Percentiles rank a stretch among this genome's conserved stretches.
These are phyloP conservation scores for Mortierella sp. DNA, from an alignment of 371 early-diverging fungal genomes.

Conservation along the genomic window DNA sequence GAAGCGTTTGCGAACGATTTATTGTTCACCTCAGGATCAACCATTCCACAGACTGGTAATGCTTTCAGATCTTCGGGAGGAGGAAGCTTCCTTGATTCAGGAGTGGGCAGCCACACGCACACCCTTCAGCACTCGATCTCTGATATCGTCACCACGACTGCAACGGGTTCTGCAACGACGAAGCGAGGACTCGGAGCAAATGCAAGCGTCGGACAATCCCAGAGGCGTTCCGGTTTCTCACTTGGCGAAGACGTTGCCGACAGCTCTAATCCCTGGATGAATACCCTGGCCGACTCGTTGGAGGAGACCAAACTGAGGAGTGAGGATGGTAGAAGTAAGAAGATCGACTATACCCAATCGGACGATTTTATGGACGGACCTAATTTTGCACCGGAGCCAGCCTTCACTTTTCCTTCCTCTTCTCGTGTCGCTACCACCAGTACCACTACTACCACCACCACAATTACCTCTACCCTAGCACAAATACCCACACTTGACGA, in stretches of 20 bases:
- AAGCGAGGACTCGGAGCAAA: slow-evolving; percentile 19
- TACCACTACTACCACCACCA: not conserved
- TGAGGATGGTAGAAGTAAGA: not conserved
- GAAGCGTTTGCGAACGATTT: slow-evolving; percentile 42
- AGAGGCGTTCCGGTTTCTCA: slow-evolving; percentile 32
- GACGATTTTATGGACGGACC: slow-evolving; percentile 5
- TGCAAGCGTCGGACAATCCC: slow-evolving; percentile 8
- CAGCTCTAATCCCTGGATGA: slow-evolving; percentile 48
- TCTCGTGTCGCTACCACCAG: not conserved
- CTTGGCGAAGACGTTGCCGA: slow-evolving; percentile 48
- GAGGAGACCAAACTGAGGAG: slow-evolving; percentile 17
- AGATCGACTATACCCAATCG: slow-evolving; percentile 40
- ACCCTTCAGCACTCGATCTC: not conserved
- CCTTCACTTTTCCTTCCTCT: slow-evolving; percentile 8
- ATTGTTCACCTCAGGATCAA: slow-evolving; percentile 24
- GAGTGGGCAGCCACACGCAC: slow-evolving; percentile 5
- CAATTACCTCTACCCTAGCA: not conserved
- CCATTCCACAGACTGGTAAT: not conserved
- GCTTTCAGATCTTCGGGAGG: slow-evolving; percentile 21
- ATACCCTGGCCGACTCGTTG: slow-evolving; percentile 33
- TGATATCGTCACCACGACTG: not conserved
- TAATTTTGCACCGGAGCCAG: slow-evolving; percentile 10
- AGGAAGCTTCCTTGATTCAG: slow-evolving; percentile 37
- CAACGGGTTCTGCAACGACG: not conserved
- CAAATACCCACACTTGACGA: slow-evolving; percentile 28